These are phyloP conservation scores for Picea sitchensis DNA, from an alignment of 75 land plant species.

Conservation along the genomic window DNA sequence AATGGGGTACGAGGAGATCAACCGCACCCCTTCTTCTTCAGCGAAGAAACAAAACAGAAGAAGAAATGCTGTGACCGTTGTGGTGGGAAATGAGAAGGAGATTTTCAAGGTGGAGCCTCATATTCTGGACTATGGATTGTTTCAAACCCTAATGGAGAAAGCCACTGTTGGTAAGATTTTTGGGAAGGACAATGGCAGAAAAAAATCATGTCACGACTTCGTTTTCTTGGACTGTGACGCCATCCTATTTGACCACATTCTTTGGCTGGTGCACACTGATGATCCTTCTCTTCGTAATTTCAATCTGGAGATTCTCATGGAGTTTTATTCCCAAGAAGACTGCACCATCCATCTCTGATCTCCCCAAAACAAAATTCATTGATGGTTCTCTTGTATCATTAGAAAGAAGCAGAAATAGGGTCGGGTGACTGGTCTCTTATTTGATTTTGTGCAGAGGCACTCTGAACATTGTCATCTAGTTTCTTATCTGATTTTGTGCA, in stretches of 20 bases:
- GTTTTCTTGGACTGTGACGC: slow-evolving; percentile 26
- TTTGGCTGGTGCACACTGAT: slow-evolving; percentile 23
- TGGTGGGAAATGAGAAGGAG: slow-evolving; percentile 31
- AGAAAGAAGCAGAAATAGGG: too few species aligned
- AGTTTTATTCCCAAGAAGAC: slow-evolving; percentile 16
- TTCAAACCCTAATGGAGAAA: slow-evolving; percentile 22
- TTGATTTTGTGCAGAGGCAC: too few species aligned
- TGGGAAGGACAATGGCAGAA: background rate
- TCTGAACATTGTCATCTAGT: too few species aligned
- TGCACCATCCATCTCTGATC: too few species aligned
- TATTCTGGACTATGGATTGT: slow-evolving; percentile 22
- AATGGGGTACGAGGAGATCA: too few species aligned
- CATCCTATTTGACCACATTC: slow-evolving; percentile 26
- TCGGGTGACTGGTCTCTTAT: too few species aligned
- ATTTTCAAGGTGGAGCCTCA: slow-evolving; percentile 34
- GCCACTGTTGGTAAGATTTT: slow-evolving; percentile 1
- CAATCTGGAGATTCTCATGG: slow-evolving; percentile 32
- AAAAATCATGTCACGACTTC: background rate
- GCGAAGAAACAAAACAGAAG: background rate
- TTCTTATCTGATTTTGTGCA: too few species aligned
- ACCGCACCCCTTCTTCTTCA: too few species aligned
- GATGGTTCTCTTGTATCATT: too few species aligned
- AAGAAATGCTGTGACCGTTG: slow-evolving; percentile 23
- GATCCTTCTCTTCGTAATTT: slow-evolving; percentile 25
- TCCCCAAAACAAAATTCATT: too few species aligned